Conservation (phyloP, 2,329 filamentous ascomycete species). For the Fusarium sp. region DNA sequence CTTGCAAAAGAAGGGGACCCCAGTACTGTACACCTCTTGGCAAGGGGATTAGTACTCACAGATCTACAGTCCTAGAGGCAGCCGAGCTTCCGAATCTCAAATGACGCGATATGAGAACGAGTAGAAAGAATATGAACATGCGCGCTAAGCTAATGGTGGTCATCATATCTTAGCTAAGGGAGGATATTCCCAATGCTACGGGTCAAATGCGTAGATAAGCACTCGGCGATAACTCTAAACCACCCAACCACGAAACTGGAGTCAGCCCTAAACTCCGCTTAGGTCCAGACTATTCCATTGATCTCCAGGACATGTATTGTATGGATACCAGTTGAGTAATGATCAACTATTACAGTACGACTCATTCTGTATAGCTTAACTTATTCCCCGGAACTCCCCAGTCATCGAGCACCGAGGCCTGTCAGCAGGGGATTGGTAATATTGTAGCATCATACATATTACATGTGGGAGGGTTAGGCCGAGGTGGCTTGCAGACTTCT, state of each 20-base stretch:
- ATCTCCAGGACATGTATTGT: background rate
- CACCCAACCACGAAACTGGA: conserved; percentile 20
- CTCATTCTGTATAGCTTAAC: no score
- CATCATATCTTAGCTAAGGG: background rate
- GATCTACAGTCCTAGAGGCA: conserved; percentile 10
- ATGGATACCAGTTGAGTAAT: conserved; percentile 6
- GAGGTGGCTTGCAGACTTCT: conserved; percentile 20
- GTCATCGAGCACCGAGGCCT: conserved; percentile 25
- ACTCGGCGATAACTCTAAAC: conserved; percentile 47
- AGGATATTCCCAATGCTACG: background rate
- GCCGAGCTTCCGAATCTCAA: conserved; percentile 19
- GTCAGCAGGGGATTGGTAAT: conserved; percentile 46
- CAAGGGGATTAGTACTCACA: conserved; percentile 32
- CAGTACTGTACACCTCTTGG: background rate
- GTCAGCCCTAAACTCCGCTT: conserved; percentile 47
- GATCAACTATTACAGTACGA: background rate
- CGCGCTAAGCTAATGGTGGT: background rate
- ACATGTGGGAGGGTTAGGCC: conserved; percentile 28
- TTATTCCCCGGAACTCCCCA: background rate
- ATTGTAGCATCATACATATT: background rate
- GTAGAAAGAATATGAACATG: no score
- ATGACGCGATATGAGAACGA: conserved; percentile 14
- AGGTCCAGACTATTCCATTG: conserved; percentile 33
- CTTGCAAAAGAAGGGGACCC: conserved; percentile 1
- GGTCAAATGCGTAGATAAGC: conserved; percentile 1